These are phyloP conservation scores for Cymodocea nodosa DNA, from an alignment of 116 monocot species.

Conservation along the genomic window DNA sequence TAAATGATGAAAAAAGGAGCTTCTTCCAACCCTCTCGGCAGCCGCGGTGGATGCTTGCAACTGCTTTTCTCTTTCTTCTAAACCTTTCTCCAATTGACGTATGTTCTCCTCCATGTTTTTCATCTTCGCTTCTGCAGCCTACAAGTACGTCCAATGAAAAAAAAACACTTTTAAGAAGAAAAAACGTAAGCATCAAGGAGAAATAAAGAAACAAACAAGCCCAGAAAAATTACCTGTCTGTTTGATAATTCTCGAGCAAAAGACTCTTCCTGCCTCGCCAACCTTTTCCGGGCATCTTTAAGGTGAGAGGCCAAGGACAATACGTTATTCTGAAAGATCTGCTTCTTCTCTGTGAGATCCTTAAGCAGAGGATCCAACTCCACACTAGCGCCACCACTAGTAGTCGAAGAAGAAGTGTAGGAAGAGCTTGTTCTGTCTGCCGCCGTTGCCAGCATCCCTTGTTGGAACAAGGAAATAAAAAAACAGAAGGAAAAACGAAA, in stretches of 20 bases:
- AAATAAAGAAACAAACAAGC: background rate
- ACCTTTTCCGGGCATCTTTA: slow-evolving; percentile 45
- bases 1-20: background rate
- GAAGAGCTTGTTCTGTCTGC: background rate
- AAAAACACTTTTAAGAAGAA: background rate
- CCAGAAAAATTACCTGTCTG: slow-evolving; percentile 39
- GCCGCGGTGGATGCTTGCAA: slow-evolving; percentile 20
- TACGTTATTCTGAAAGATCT: slow-evolving; percentile 57
- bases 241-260: slow-evolving; percentile 30
- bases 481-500: background rate
- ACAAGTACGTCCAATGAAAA: background rate
- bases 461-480: background rate
- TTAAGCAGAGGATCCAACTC: slow-evolving; percentile 78
- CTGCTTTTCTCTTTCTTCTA: slow-evolving; percentile 30
- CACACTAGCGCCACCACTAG: slow-evolving; percentile 6
- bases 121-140: slow-evolving; percentile 51
- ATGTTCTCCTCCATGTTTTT: slow-evolving; percentile 56
- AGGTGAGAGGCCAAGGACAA: slow-evolving; percentile 67
- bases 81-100: slow-evolving; percentile 20
- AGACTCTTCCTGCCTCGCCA: slow-evolving; percentile 53
- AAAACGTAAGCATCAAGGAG: background rate
- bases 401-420: background rate
- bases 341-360: slow-evolving; percentile 86
- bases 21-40: slow-evolving; percentile 23
- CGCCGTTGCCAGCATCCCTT: background rate